Conservation (phyloP, 495 filamentous ascomycete species). For the Beverwykella pulmonaria region DNA sequence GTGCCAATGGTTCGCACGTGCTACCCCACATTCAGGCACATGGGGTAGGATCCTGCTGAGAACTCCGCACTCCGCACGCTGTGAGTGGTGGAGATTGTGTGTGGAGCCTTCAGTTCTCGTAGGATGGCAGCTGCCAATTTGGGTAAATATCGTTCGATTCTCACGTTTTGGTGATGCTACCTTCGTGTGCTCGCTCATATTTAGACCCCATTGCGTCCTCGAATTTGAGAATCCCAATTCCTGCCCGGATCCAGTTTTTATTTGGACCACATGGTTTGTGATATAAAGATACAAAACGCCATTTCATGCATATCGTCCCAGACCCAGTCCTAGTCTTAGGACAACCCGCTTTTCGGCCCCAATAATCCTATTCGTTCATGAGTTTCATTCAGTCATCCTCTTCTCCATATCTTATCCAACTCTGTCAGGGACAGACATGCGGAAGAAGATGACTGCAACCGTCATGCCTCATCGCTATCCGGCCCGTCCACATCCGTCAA, state of each 20-base stretch:
- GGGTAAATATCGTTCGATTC: background rate
- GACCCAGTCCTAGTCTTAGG: background rate
- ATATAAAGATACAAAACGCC: constrained; percentile 3
- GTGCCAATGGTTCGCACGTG: background rate
- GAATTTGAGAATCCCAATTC: background rate
- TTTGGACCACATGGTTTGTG: background rate
- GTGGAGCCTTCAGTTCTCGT: background rate
- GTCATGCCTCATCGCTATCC: constrained; percentile 35
- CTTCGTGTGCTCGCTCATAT: background rate
- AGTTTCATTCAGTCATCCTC: constrained; percentile 8
- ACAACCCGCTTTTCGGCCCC: background rate
- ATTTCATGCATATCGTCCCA: constrained; percentile 2
- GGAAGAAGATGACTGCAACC: constrained; percentile 20
- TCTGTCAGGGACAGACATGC: constrained; percentile 15
- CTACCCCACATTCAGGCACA: constrained; percentile 21
- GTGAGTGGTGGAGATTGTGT: constrained; percentile 1
- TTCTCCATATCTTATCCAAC: constrained; percentile 22
- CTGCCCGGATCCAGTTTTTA: background rate
- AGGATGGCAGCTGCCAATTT: background rate
- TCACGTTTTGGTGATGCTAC: background rate
- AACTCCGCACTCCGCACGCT: constrained; percentile 2
- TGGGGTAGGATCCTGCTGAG: constrained; percentile 7
- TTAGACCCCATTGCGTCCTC: background rate
- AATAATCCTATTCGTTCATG: background rate
- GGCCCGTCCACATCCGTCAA: constrained; percentile 50